phyloP scores from a whole-genome alignment of 2,329 filamentous ascomycete genomes.

The Cladosporium oxysporum region DNA sequence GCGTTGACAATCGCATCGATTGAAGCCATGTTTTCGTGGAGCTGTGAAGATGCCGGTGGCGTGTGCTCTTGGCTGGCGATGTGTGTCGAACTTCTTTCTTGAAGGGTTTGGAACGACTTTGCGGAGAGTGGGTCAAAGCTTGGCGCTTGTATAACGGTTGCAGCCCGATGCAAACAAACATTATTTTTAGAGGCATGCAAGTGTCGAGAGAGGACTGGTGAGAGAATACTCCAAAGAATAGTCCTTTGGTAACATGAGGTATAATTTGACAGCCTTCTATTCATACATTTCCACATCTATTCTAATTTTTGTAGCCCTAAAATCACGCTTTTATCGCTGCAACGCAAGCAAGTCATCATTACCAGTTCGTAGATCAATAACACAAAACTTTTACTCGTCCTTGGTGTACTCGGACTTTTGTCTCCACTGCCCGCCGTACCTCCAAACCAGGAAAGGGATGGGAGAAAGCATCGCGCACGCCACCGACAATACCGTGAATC shows the following conservation, averaged over 20 bases:
- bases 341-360: neutral
- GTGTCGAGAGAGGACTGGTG: rapidly evolving
- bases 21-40: conserved; percentile 11
- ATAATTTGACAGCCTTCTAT: neutral
- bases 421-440: conserved; percentile 32
- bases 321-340: conserved; percentile 15
- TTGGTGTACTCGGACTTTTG: conserved; percentile 32
- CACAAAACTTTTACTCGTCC: conserved; percentile 20
- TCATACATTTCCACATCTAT: neutral
- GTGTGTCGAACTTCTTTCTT: neutral
- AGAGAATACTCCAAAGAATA: neutral
- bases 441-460: conserved; percentile 31
- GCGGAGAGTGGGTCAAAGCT: conserved; percentile 9
- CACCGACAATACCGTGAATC: conserved; percentile 32
- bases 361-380: neutral
- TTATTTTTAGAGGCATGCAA: neutral
- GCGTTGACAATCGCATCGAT: conserved; percentile 19
- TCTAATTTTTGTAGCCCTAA: neutral
- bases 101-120: conserved; percentile 1
- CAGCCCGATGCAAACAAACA: neutral
- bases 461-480: conserved; percentile 30
- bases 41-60: conserved; percentile 2
- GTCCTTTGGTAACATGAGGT: neutral
- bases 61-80: neutral
- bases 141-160: conserved; percentile 1